phyloP scores from a whole-genome alignment of 2,329 filamentous ascomycete genomes.

The Sclerotinia minor region DNA sequence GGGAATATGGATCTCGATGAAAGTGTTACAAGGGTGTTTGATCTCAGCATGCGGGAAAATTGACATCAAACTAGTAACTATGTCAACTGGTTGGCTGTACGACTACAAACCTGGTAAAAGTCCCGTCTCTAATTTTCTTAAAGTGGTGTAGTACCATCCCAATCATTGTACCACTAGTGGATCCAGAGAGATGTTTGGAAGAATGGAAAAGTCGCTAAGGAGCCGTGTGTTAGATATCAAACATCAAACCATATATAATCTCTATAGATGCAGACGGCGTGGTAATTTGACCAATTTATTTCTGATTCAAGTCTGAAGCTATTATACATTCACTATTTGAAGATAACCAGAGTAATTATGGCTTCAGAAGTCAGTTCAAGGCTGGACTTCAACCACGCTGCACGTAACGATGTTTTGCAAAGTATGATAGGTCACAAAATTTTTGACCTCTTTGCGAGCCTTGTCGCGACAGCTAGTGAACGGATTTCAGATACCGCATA shows the following conservation, averaged over 20 bases:
- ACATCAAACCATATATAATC: neutral
- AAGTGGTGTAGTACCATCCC: neutral
- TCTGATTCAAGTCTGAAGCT: conserved; percentile 2
- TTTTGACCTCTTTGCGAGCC: conserved; percentile 1
- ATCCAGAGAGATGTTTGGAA: neutral
- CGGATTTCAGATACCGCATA: conserved; percentile 9
- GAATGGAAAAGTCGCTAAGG: neutral
- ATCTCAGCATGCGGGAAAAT: neutral
- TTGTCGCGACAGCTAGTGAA: neutral
- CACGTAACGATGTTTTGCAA: neutral
- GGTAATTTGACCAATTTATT: too few relatives aligned
- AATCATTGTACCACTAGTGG: neutral
- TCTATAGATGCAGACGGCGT: neutral
- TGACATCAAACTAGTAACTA: conserved; percentile 2
- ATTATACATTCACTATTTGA: neutral
- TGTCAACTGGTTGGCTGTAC: neutral
- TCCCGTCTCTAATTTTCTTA: neutral
- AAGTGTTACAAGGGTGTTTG: neutral
- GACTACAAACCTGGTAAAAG: conserved; percentile 1
- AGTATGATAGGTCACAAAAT: neutral
- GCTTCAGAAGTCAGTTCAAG: neutral
- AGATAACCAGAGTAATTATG: neutral
- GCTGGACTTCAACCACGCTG: neutral
- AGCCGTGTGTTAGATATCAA: too few relatives aligned
- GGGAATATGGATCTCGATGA: neutral